Conservation (phyloP, 140 eudicot genomes). For the Stevia rebaudiana region DNA sequence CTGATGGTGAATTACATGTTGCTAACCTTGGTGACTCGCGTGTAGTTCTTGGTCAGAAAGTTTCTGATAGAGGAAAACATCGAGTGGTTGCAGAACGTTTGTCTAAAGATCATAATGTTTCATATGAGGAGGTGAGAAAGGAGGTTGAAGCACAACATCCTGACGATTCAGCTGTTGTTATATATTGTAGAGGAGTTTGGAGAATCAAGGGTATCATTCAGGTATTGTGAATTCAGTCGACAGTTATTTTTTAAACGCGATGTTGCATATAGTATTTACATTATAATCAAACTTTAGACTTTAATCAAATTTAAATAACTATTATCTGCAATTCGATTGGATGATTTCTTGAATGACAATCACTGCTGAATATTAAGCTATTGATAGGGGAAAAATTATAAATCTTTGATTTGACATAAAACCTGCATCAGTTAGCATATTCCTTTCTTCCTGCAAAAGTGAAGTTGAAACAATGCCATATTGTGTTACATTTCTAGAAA, state of each 20-base stretch:
- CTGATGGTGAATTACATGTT: constrained; percentile 64
- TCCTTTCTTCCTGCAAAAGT: constrained; percentile 11
- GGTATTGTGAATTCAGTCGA: constrained; percentile 37
- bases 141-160: constrained; percentile 94
- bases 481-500: constrained; percentile 2
- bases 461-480: neutral
- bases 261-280: neutral
- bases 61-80: constrained; percentile 38
- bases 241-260: neutral
- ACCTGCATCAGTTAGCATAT: constrained; percentile 5
- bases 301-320: neutral
- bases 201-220: constrained; percentile 95
- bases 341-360: neutral
- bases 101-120: constrained; percentile 86
- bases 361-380: neutral
- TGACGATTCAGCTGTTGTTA: constrained; percentile 64
- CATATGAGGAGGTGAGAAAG: constrained; percentile 74
- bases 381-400: neutral
- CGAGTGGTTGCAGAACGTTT: constrained; percentile 74
- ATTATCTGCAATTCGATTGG: neutral
- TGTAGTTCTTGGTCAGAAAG: constrained; percentile 74
- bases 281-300: neutral
- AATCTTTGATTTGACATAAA: neutral
- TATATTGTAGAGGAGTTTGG: constrained; percentile 81
- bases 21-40: constrained; percentile 96